phyloP scores from a whole-genome alignment of 129 eudicot genomes.

The Flaveria linearis region DNA sequence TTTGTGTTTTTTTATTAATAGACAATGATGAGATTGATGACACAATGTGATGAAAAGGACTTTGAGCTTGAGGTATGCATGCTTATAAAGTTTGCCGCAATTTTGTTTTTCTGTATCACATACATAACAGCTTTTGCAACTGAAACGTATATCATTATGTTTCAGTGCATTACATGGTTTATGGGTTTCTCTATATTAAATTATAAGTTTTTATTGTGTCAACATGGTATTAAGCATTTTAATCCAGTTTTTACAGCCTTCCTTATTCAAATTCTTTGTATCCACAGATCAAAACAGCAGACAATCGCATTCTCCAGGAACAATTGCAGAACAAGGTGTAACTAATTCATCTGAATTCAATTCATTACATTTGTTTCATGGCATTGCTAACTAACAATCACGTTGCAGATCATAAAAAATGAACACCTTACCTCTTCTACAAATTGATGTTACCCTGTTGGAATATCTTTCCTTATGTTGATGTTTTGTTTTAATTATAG shows the following conservation, averaged over 20 bases:
- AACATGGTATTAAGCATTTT: not conserved
- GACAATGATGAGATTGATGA: slow-evolving; percentile 50
- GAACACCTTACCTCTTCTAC: not conserved
- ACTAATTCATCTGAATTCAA: not conserved
- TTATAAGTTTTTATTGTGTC: slow-evolving; percentile 37
- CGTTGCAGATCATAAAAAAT: slow-evolving; percentile 8
- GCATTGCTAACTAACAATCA: slow-evolving; percentile 7
- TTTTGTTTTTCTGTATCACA: not conserved
- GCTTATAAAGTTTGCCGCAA: not conserved
- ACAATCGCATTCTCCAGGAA: slow-evolving; percentile 92
- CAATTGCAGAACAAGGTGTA: slow-evolving; percentile 90
- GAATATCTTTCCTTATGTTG: slow-evolving; percentile 14
- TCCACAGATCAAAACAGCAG: slow-evolving; percentile 84
- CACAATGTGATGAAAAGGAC: slow-evolving; percentile 58
- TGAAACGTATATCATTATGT: not conserved
- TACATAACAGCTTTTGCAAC: not conserved
- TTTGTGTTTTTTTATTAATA: slow-evolving; percentile 7
- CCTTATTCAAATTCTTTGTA: not conserved
- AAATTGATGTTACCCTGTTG: not conserved
- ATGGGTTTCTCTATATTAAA: slow-evolving; percentile 23
- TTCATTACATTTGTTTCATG: slow-evolving; percentile 1
- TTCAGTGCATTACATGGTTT: slow-evolving; percentile 4
- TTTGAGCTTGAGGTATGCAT: slow-evolving; percentile 90
- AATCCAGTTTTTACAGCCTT: not conserved
- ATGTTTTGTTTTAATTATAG: slow-evolving; percentile 43